Evolutionary conservation across 2,329 filamentous ascomycete species (phyloP).

Genomic region (Mollisiaceae sp.): DNA sequence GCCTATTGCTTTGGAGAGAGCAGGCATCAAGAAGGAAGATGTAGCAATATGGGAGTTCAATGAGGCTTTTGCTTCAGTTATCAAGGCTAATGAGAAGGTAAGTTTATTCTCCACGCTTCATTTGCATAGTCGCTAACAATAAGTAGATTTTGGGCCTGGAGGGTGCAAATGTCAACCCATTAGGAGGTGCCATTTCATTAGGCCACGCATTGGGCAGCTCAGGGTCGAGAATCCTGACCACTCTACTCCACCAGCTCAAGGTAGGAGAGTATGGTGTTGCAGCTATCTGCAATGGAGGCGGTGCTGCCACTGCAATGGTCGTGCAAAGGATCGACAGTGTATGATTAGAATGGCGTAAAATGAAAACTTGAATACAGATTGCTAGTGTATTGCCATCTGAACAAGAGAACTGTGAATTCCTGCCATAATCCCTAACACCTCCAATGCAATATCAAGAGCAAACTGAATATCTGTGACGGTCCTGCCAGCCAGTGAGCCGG

Average conservation of each 20-base stretch:
- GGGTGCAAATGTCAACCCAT: slow-evolving; percentile 79
- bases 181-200: slow-evolving; percentile 89
- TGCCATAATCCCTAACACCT: slow-evolving; percentile 7
- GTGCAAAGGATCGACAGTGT: slow-evolving; percentile 75
- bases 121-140: slow-evolving; percentile 19
- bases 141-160: slow-evolving; percentile 66
- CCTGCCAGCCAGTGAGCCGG: slow-evolving; percentile 17
- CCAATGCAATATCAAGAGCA: not conserved
- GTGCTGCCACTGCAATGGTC: slow-evolving; percentile 88
- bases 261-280: slow-evolving; percentile 91
- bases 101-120: slow-evolving; percentile 17
- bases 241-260: slow-evolving; percentile 88
- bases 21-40: slow-evolving; percentile 88
- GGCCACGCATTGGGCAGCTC: slow-evolving; percentile 94
- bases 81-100: slow-evolving; percentile 91
- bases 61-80: slow-evolving; percentile 94
- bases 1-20: slow-evolving; percentile 84
- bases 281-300: slow-evolving; percentile 96
- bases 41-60: slow-evolving; percentile 98
- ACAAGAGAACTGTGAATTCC: not conserved
- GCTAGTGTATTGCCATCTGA: not conserved
- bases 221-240: slow-evolving; percentile 87
- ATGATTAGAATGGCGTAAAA: slow-evolving; percentile 18
- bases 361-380: not conserved
- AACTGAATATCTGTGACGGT: slow-evolving; percentile 13